phyloP scores from a whole-genome alignment of 192 early-diverging fungal species.

The Endogone sp. region DNA sequence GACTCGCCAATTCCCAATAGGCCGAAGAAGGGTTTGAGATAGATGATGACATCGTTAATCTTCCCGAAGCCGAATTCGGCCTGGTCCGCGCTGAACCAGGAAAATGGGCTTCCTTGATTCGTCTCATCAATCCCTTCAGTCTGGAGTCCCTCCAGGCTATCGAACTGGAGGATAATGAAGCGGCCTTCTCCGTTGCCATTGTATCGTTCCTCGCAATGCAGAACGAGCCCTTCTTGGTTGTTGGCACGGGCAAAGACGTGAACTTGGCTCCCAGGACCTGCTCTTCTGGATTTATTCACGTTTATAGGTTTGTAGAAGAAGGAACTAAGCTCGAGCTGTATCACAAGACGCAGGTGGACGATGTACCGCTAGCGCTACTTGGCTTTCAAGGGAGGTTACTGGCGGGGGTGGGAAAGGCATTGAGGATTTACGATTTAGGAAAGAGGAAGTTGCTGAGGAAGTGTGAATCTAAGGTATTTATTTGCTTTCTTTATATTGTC shows the following conservation, averaged over 20 bases:
- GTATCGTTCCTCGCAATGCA: conserved; percentile 55
- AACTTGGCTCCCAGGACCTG: conserved; percentile 64
- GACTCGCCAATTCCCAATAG: conserved; percentile 1
- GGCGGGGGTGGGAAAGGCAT: conserved; percentile 81
- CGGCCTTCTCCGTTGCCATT: conserved; percentile 72
- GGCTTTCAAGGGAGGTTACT: conserved; percentile 85
- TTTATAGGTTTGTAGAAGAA: conserved; percentile 66
- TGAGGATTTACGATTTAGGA: conserved; percentile 93
- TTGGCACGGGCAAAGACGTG: conserved; percentile 79
- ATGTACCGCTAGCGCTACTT: conserved; percentile 76
- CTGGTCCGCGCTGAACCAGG: conserved; percentile 61
- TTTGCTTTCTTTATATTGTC: background rate
- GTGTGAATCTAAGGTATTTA: conserved; percentile 71
- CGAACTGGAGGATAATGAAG: conserved; percentile 83
- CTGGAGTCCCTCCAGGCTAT: conserved; percentile 63
- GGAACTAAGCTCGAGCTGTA: conserved; percentile 70
- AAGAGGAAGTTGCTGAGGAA: conserved; percentile 86
- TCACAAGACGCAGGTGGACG: conserved; percentile 87
- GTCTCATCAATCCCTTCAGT: conserved; percentile 75
- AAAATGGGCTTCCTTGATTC: conserved; percentile 85
- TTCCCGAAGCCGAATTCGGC: conserved; percentile 79
- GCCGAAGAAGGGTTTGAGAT: conserved; percentile 46
- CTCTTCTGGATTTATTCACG: conserved; percentile 64
- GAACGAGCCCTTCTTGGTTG: conserved; percentile 65
- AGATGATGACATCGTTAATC: conserved; percentile 47